Conservation (phyloP, 1,284 basidiomycete genomes). For the Pseudozyma sp. region DNA sequence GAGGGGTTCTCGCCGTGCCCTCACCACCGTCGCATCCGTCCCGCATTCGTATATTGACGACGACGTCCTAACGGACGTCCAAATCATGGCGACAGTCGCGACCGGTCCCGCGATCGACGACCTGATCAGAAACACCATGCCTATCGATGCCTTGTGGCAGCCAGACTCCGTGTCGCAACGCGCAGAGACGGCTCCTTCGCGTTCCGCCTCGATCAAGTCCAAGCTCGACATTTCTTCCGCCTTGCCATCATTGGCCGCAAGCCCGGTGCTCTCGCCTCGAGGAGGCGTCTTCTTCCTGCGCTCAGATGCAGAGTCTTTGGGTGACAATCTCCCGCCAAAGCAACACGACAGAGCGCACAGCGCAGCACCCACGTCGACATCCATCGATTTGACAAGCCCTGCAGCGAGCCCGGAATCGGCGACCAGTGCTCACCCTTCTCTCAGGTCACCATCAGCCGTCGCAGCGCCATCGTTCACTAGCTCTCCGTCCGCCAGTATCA, state of each 20-base stretch:
- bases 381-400: not conserved
- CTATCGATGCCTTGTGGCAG: conserved; percentile 28
- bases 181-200: conserved; percentile 5
- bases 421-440: not conserved
- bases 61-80: conserved; percentile 25
- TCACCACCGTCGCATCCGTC: conserved; percentile 2
- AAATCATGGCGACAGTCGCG: conserved; percentile 30
- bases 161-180: conserved; percentile 4
- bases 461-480: conserved; percentile 1
- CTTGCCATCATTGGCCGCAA: conserved; percentile 14
- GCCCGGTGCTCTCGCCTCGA: conserved; percentile 1
- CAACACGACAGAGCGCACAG: not conserved
- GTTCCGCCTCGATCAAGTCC: conserved; percentile 16
- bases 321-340: conserved; percentile 3
- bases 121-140: conserved; percentile 17
- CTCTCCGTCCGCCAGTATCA: conserved; percentile 3
- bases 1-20: conserved; percentile 9
- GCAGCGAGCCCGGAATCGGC: conserved; percentile 10
- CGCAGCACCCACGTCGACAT: not conserved
- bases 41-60: not conserved
- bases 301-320: conserved; percentile 18
- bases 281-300: conserved; percentile 12
- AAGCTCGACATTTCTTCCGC: conserved; percentile 9
- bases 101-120: conserved; percentile 28
- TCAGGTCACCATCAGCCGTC: not conserved